Evolutionary conservation across 163 green algal species (phyloP).

Genomic region (Scenedesmus sp.): DNA sequence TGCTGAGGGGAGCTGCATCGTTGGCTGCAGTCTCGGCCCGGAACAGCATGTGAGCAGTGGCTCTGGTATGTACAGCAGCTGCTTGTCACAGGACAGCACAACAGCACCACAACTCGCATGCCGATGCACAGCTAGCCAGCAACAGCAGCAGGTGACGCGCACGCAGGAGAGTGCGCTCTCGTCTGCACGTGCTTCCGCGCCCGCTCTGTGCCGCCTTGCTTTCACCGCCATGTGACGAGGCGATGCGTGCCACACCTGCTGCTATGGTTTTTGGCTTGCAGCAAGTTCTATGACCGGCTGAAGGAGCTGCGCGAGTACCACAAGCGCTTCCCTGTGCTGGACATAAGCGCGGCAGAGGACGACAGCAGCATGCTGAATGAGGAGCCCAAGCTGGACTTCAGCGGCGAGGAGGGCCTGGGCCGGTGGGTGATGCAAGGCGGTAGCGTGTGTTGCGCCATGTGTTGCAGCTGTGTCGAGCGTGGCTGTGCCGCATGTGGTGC

Average conservation of each 20-base stretch:
- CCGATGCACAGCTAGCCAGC: too few species aligned
- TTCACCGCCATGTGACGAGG: too few species aligned
- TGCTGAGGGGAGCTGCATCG: too few species aligned
- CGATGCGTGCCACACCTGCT: background rate
- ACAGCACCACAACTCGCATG: too few species aligned
- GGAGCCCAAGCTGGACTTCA: slow-evolving; percentile 82
- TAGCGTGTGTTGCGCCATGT: background rate
- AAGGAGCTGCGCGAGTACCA: slow-evolving; percentile 94
- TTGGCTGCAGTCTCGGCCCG: too few species aligned
- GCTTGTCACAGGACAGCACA: too few species aligned
- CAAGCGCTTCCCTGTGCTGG: slow-evolving; percentile 70
- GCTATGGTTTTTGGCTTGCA: slow-evolving; percentile 1
- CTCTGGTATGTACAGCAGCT: too few species aligned
- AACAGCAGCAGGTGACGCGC: too few species aligned
- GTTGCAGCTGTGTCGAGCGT: slow-evolving; percentile 55
- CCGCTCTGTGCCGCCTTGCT: too few species aligned
- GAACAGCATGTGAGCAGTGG: too few species aligned
- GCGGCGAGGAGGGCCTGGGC: slow-evolving; percentile 86
- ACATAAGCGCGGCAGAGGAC: slow-evolving; percentile 53
- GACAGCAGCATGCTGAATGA: slow-evolving; percentile 58
- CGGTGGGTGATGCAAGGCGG: slow-evolving; percentile 70
- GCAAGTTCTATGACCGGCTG: slow-evolving; percentile 93
- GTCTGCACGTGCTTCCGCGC: too few species aligned
- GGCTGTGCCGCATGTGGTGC: background rate
- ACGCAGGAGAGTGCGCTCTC: too few species aligned